These are phyloP conservation scores for Nannochloris sp. DNA, from an alignment of 139 green algal genomes.

Conservation along the genomic window DNA sequence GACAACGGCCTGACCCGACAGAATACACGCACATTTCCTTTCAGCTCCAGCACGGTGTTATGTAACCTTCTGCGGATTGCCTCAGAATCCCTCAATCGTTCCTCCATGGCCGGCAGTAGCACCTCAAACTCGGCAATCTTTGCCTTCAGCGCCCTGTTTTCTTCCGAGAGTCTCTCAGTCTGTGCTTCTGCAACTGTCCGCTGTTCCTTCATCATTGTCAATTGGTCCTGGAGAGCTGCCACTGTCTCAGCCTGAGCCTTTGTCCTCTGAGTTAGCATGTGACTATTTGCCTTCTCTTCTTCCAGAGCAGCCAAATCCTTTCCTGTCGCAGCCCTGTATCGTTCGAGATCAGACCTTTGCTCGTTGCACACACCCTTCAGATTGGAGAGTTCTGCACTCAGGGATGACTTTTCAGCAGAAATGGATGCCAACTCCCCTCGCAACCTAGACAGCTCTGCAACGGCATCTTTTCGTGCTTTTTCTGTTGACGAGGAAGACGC, in stretches of 20 bases:
- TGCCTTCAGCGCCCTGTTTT: conserved; percentile 34
- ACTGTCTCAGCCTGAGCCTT: conserved; percentile 30
- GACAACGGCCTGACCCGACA: conserved; percentile 57
- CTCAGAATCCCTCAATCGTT: conserved; percentile 35
- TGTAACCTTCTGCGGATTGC: conserved; percentile 51
- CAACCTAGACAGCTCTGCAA: conserved; percentile 20
- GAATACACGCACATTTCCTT: conserved; percentile 85
- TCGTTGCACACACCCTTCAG: conserved; percentile 17
- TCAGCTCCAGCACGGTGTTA: conserved; percentile 63
- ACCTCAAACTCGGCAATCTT: conserved; percentile 54
- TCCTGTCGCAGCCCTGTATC: conserved; percentile 31
- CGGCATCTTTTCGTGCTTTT: conserved; percentile 4
- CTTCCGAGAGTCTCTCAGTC: conserved; percentile 19
- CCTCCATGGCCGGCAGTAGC: conserved; percentile 27
- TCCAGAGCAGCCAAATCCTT: conserved; percentile 36
- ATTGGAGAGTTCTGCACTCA: conserved; percentile 4
- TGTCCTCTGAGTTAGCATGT: conserved; percentile 18
- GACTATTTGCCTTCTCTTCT: conserved; percentile 18
- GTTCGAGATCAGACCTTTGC: conserved; percentile 9
- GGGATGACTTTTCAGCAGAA: conserved; percentile 7
- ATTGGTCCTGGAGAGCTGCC: conserved; percentile 21
- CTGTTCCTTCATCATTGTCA: conserved; percentile 20
- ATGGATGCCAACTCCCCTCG: conserved; percentile 14
- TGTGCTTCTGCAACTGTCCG: conserved; percentile 23
- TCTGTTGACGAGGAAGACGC: conserved; percentile 4